Percentiles rank a stretch among this genome's conserved stretches.
phyloP scores from a whole-genome alignment of 192 early-diverging fungal species.

The Kappamyces sp. region DNA sequence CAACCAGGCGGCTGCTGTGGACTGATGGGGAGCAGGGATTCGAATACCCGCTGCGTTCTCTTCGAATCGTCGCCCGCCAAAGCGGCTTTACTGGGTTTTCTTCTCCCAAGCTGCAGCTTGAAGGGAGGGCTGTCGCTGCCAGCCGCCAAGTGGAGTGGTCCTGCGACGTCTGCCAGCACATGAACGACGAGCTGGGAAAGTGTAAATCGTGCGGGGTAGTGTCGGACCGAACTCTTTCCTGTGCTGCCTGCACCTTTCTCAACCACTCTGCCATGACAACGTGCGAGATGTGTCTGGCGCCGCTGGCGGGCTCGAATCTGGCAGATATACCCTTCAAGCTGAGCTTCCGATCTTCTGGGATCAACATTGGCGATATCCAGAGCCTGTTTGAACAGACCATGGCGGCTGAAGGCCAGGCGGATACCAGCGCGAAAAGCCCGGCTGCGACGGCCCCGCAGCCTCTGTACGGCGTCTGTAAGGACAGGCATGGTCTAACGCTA shows the following conservation, averaged over 20 bases:
- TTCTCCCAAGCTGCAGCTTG: too few species aligned
- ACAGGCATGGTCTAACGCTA: too few species aligned
- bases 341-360: conserved; percentile 74
- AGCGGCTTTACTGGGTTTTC: too few species aligned
- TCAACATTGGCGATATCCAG: conserved; percentile 42
- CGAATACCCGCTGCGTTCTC: too few species aligned
- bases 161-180: too few species aligned
- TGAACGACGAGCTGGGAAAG: too few species aligned
- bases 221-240: conserved; percentile 19
- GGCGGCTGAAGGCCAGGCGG: conserved; percentile 60
- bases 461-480: background rate
- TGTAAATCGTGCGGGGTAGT: too few species aligned
- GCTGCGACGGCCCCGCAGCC: background rate
- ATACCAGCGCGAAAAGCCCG: background rate
- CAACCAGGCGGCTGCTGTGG: too few species aligned
- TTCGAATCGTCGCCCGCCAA: too few species aligned
- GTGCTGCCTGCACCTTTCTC: conserved; percentile 80
- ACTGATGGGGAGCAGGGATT: too few species aligned
- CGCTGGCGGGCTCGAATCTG: conserved; percentile 32
- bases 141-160: too few species aligned
- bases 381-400: conserved; percentile 59
- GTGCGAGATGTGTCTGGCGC: conserved; percentile 81
- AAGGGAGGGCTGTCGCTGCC: too few species aligned
- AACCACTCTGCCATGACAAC: conserved; percentile 73
- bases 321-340: conserved; percentile 48